Evolutionary conservation across 257 asterid species (phyloP).

Genomic region (Thymus quinquecostatus): DNA sequence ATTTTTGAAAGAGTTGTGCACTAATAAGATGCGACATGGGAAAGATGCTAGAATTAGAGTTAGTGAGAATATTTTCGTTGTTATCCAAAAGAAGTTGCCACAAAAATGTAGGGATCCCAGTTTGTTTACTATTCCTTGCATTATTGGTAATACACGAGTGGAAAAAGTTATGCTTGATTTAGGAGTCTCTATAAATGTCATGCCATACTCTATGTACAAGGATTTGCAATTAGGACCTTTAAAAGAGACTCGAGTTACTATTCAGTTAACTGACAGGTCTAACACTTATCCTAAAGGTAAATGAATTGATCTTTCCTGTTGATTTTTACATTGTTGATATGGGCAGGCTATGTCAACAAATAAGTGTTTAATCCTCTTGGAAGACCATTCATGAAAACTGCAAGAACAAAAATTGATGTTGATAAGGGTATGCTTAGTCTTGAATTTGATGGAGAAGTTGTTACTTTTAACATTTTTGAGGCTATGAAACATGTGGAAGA

Average conservation of each 20-base stretch:
- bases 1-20: background rate
- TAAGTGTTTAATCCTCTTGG: background rate
- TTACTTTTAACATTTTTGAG: background rate
- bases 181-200: background rate
- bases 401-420: background rate
- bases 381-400: constrained; percentile 1
- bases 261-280: background rate
- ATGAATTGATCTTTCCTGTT: background rate
- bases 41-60: background rate
- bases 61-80: background rate
- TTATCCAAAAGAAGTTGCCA: background rate
- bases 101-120: background rate
- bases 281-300: background rate
- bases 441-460: background rate
- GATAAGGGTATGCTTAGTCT: background rate
- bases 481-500: background rate
- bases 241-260: background rate
- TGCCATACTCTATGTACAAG: background rate
- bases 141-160: background rate
- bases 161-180: background rate
- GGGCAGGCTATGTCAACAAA: background rate
- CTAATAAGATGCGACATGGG: background rate
- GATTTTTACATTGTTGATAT: background rate
- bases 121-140: background rate
- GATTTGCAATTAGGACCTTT: background rate